Base-by-base conservation (phyloP, 352 stramenopile species). In the Phytopythium sindhum region DNA sequence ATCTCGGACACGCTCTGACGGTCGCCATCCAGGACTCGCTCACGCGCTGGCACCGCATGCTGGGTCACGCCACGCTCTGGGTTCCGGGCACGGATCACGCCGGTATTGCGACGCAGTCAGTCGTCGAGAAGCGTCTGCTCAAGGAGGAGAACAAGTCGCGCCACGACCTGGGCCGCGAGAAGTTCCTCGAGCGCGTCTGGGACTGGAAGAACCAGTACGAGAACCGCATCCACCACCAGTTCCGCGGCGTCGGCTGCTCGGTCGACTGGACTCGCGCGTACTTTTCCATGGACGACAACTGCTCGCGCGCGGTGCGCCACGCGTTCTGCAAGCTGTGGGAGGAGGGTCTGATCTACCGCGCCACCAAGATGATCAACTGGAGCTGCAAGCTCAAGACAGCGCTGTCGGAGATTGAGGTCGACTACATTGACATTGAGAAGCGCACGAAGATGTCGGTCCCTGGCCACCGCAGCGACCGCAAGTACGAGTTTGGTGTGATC, bases 221-320 rank as follows among this genome's bases (percentile, higher is more conserved):
- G 66, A 80, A 61, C 50, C 85, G 84, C 61, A 96, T 95, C 72
- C 84, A 93, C 65, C 84, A 90, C 74, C 88, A 94, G 65, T 93
- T 95, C 67, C 84, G 81, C 64, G 89, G 82, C 66, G 87, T 99
- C 21, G 98, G 97, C 41, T 97, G 86, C 64, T 97, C 80, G 29
- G 96, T 99, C 17, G 98, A 99, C 86, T 99, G 97, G 97, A 87
- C 86, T 59, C 84, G 97, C 45, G 89, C 98, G 68, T 97, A 98
- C 63, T 99, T 99, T 64, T 99, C 98, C 28, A 99, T 99, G 97
- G 97, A 99, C 74, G 91, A 98, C 31, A 98, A 98, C 65, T 97
- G 98, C 64, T 98, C 86, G 66, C 91, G 88, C 53, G 97, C 97
- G 9, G 98, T 99, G 39, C 88, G 96, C 63, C 96, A 99, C 73